A percentile compares a stretch with the other conserved stretches of the same genome.
Conservation (phyloP, 1,139 yeast species). For the Blastobotrys persicus region DNA sequence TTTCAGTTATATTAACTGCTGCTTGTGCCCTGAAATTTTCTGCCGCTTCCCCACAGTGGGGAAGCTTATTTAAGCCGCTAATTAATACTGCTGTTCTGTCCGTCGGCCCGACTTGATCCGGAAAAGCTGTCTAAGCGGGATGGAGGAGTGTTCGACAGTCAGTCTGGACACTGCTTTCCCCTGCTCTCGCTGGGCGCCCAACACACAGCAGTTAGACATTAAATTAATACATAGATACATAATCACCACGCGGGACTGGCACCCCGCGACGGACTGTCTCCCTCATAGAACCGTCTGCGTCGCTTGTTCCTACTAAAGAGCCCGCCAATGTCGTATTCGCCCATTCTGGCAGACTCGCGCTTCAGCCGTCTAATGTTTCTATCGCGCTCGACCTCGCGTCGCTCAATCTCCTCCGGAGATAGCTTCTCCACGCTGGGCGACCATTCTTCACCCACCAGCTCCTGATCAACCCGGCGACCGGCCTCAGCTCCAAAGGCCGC, state of each 20-base stretch:
- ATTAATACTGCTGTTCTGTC: too few species aligned
- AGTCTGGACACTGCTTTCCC: too few species aligned
- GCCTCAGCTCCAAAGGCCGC: slow-evolving; percentile 55
- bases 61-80: too few species aligned
- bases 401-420: slow-evolving; percentile 90
- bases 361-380: slow-evolving; percentile 87
- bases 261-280: slow-evolving; percentile 25
- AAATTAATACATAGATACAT: background rate
- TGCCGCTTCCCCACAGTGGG: too few species aligned
- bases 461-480: slow-evolving; percentile 63
- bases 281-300: slow-evolving; percentile 29
- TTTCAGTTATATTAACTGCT: too few species aligned
- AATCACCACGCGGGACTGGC: slow-evolving; percentile 27
- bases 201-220: background rate
- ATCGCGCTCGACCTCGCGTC: slow-evolving; percentile 92
- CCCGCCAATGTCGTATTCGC: slow-evolving; percentile 31
- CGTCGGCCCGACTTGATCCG: too few species aligned
- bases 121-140: too few species aligned
- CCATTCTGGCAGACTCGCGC: slow-evolving; percentile 66
- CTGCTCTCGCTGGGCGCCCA: too few species aligned
- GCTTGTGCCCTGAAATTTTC: too few species aligned
- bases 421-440: slow-evolving; percentile 83
- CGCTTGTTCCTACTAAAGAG: slow-evolving; percentile 24
- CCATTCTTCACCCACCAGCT: slow-evolving; percentile 72
- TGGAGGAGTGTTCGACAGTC: too few species aligned